Evolutionary conservation across 2,329 filamentous ascomycete genomes (phyloP).

Genomic region (Microcyclosporella mali): DNA sequence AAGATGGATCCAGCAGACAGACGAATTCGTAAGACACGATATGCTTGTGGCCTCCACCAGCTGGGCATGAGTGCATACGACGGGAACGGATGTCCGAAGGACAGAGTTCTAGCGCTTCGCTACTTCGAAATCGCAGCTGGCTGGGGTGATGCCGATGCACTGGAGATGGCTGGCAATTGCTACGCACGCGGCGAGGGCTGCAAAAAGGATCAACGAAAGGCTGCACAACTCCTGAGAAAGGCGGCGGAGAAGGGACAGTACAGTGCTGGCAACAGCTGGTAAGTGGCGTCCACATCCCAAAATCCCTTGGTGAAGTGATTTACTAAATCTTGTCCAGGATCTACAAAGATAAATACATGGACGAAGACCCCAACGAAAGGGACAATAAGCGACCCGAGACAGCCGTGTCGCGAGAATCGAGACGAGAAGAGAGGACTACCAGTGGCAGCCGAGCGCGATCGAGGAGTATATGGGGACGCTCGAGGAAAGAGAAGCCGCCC

Average conservation of each 20-base stretch:
- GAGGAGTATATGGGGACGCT: conserved; percentile 9
- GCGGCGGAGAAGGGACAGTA: conserved; percentile 91
- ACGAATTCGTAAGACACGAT: conserved; percentile 83
- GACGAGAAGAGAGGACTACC: conserved; percentile 4
- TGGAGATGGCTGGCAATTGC: conserved; percentile 92
- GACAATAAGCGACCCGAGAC: conserved; percentile 16
- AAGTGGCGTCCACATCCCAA: conserved; percentile 37
- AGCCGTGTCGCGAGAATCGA: conserved; percentile 11
- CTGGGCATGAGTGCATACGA: conserved; percentile 96
- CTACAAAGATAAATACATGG: conserved; percentile 86
- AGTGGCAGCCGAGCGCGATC: conserved; percentile 6
- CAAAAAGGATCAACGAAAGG: conserved; percentile 94
- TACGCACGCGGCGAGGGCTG: conserved; percentile 90
- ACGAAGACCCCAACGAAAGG: conserved; percentile 27
- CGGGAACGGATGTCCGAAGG: conserved; percentile 93
- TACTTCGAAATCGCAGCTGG: conserved; percentile 95
- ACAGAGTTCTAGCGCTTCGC: conserved; percentile 76
- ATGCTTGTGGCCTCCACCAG: conserved; percentile 93
- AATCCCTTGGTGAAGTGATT: not conserved
- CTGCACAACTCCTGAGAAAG: conserved; percentile 80
- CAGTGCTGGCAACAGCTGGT: conserved; percentile 99
- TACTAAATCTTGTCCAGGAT: conserved; percentile 57
- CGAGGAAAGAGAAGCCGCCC: conserved; percentile 9
- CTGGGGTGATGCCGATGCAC: conserved; percentile 92
- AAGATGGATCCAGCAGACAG: conserved; percentile 48